phyloP scores from a whole-genome alignment of 169 alveolate genomes.

The Amoebophrya sp. region DNA sequence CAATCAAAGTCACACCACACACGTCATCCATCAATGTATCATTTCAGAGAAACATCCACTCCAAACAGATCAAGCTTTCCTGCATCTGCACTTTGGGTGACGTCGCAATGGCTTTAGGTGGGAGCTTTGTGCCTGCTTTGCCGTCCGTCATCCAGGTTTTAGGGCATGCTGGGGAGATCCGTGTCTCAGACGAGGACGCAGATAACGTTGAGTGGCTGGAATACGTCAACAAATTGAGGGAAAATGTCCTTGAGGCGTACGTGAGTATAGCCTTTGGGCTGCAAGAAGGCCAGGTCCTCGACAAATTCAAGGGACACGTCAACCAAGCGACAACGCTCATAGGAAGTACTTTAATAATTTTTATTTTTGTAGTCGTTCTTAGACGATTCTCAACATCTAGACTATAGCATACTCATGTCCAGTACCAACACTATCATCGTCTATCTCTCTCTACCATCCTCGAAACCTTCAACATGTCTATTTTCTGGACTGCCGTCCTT shows the following conservation, averaged over 20 bases:
- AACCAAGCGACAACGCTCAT: too few relatives aligned
- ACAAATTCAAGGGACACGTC: background rate
- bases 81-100: background rate
- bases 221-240: background rate
- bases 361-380: too few relatives aligned
- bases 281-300: background rate
- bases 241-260: slow-evolving; percentile 9
- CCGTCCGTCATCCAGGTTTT: background rate
- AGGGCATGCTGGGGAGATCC: background rate
- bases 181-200: background rate
- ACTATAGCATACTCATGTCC: too few relatives aligned
- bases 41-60: too few relatives aligned
- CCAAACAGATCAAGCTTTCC: slow-evolving; percentile 9
- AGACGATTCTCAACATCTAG: too few relatives aligned
- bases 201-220: background rate
- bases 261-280: background rate
- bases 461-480: too few relatives aligned
- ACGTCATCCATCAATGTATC: too few relatives aligned
- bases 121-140: background rate
- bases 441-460: too few relatives aligned
- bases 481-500: too few relatives aligned
- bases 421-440: too few relatives aligned
- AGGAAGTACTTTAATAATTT: too few relatives aligned
- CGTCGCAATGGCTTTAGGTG: background rate
- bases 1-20: too few relatives aligned